Percentiles rank a stretch among this genome's conserved stretches.
Conservation (phyloP, 805 yeast species). For the Starmera amethionina region DNA sequence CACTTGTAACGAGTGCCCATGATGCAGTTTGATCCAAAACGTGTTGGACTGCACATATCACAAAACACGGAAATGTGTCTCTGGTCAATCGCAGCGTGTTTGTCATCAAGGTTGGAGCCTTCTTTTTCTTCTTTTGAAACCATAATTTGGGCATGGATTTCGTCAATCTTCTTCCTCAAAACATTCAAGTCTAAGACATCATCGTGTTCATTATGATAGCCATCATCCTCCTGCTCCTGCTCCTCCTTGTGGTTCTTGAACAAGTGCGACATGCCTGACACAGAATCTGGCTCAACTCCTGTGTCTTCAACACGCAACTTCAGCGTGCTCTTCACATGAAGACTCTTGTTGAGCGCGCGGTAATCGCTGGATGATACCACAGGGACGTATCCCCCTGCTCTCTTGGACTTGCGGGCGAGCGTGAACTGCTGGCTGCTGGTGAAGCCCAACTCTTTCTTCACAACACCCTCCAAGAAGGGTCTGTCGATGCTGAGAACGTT, state of each 20-base stretch:
- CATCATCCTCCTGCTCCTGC: neutral
- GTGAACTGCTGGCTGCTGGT: neutral
- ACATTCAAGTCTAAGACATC: neutral
- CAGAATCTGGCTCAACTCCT: no score
- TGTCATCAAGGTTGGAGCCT: neutral
- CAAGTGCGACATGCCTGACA: neutral
- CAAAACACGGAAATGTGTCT: no score
- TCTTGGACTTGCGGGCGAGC: conserved; percentile 37
- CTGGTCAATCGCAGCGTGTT: no score
- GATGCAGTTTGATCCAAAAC: neutral
- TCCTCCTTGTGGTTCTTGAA: no score
- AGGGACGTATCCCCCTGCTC: conserved; percentile 28
- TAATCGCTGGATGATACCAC: conserved; percentile 32
- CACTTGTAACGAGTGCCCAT: conserved; percentile 35
- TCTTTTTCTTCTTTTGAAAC: neutral
- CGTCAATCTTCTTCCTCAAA: neutral
- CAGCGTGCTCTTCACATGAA: conserved; percentile 36
- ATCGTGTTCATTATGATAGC: neutral
- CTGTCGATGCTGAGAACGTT: no score
- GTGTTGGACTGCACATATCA: conserved; percentile 1
- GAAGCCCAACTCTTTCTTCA: neutral
- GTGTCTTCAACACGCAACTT: conserved; percentile 20
- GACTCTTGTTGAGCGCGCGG: conserved; percentile 32
- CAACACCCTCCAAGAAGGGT: no score
- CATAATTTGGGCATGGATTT: neutral